A percentile compares a stretch with the other conserved stretches of the same genome.
Evolutionary conservation across 768 basidiomycete genomes (phyloP).

Genomic region (Hygrophorus russula): DNA sequence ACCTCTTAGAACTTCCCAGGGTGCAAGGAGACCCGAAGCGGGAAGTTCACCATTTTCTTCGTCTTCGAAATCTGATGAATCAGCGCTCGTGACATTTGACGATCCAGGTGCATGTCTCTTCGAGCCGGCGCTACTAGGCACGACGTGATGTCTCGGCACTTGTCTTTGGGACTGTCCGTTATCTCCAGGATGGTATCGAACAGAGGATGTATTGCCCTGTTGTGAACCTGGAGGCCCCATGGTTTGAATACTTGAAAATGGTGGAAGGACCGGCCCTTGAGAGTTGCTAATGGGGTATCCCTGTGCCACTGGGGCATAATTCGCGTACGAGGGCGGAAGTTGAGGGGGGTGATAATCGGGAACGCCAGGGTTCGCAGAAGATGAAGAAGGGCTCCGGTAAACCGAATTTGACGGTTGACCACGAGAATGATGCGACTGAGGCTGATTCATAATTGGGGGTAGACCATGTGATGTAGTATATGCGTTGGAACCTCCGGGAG

Average conservation of each 20-base stretch:
- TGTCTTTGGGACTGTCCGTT: slow-evolving; percentile 20
- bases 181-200: slow-evolving; percentile 46
- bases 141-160: slow-evolving; percentile 20
- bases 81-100: slow-evolving; percentile 64
- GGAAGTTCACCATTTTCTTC: slow-evolving; percentile 75
- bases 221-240: slow-evolving; percentile 37
- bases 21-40: slow-evolving; percentile 71
- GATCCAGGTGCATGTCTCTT: slow-evolving; percentile 53
- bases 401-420: slow-evolving; percentile 21
- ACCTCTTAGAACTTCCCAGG: slow-evolving; percentile 77
- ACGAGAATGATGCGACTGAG: slow-evolving; percentile 24
- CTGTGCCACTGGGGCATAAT: slow-evolving; percentile 26
- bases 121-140: slow-evolving; percentile 24
- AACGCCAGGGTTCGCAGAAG: slow-evolving; percentile 16
- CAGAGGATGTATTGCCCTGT: slow-evolving; percentile 43
- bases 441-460: slow-evolving; percentile 10
- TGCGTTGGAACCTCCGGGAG: slow-evolving; percentile 5
- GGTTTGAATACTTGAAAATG: slow-evolving; percentile 57
- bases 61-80: slow-evolving; percentile 79
- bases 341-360: slow-evolving; percentile 35
- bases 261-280: slow-evolving; percentile 50
- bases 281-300: slow-evolving; percentile 21
- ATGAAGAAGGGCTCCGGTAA: slow-evolving; percentile 25
- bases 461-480: slow-evolving; percentile 3
- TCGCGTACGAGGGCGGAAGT: slow-evolving; percentile 29